These are phyloP conservation scores for Lasiodiplodia theobromae DNA, from an alignment of 2,329 filamentous ascomycete genomes.

Conservation along the genomic window DNA sequence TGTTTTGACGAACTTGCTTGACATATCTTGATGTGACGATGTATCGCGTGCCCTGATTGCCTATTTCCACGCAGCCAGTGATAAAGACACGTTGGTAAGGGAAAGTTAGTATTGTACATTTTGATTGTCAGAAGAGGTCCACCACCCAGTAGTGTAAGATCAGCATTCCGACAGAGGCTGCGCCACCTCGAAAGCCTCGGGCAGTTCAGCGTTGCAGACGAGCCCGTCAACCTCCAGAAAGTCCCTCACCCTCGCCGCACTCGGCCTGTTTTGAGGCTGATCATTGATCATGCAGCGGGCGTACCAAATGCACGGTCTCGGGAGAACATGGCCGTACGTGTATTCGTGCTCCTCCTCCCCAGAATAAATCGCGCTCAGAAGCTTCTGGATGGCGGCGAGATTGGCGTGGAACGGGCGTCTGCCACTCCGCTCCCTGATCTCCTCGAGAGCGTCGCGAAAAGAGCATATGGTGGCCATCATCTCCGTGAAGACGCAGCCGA, in stretches of 20 bases:
- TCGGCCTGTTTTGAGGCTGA: background rate
- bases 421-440: background rate
- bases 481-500: conserved; percentile 37
- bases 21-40: background rate
- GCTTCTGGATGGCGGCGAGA: background rate
- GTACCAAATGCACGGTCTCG: background rate
- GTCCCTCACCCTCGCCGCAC: background rate
- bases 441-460: background rate
- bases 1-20: background rate
- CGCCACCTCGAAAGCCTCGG: background rate
- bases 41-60: background rate
- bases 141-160: background rate
- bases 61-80: no score
- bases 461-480: conserved; percentile 19
- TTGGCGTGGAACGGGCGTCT: background rate
- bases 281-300: background rate
- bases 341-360: background rate
- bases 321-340: background rate
- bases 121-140: no score
- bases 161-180: background rate
- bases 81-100: no score
- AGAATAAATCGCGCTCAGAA: background rate
- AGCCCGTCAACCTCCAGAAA: background rate
- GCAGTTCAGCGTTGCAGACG: background rate
- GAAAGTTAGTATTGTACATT: no score